phyloP scores from a whole-genome alignment of 1,284 basidiomycete genomes.

The Vanrija humicola region DNA sequence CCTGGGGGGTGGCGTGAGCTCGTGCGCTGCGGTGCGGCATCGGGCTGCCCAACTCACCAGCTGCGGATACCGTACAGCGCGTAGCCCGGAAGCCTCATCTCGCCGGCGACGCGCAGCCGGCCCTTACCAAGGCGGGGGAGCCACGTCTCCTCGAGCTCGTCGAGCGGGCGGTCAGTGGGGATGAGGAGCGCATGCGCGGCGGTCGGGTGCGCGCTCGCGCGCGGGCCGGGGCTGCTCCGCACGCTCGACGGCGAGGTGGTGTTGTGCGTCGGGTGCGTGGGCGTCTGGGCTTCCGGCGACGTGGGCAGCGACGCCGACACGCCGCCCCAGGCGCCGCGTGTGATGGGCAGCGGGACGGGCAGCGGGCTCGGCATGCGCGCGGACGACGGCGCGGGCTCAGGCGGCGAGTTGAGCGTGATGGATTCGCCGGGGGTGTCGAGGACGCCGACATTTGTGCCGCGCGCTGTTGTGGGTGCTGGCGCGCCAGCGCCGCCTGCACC shows the following conservation, averaged over 20 bases:
- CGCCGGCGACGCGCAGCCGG: conserved; percentile 31
- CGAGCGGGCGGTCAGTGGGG: conserved; percentile 36
- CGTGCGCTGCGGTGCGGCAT: no score
- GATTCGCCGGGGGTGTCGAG: no score
- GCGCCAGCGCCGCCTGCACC: no score
- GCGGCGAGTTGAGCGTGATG: no score
- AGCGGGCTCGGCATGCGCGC: not conserved
- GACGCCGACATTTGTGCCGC: no score
- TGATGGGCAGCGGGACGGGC: not conserved
- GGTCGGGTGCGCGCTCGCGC: not conserved
- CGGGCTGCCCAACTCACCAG: conserved; percentile 28
- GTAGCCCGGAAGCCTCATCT: conserved; percentile 37
- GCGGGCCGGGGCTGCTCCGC: not conserved
- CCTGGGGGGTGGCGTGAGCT: conserved; percentile 20
- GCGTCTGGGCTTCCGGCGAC: not conserved
- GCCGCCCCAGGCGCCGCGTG: no score
- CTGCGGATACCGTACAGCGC: conserved; percentile 38
- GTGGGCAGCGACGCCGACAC: not conserved
- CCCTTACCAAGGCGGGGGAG: conserved; percentile 25
- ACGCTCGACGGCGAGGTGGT: not conserved
- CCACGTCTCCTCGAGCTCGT: conserved; percentile 42
- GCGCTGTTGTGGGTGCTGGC: no score
- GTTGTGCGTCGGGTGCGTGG: not conserved
- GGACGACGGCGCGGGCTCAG: no score
- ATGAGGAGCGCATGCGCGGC: conserved; percentile 27